These are phyloP conservation scores for Alternaria alternata DNA, from an alignment of 2,329 filamentous ascomycete genomes.

Conservation along the genomic window DNA sequence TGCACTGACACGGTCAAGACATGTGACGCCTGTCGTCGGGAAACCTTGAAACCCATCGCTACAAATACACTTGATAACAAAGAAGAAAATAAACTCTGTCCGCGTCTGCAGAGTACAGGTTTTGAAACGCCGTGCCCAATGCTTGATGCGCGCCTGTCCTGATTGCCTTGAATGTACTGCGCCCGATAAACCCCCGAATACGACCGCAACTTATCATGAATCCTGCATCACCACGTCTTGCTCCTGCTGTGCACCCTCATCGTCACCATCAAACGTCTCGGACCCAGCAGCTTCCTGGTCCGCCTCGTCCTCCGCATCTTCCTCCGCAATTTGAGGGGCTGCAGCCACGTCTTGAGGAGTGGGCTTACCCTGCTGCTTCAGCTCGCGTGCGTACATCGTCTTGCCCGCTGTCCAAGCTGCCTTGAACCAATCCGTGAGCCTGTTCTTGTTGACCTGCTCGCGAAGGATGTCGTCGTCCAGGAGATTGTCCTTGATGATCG, in stretches of 20 bases:
- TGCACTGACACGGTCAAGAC: neutral
- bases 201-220: constrained; percentile 22
- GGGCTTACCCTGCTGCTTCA: constrained; percentile 26
- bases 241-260: constrained; percentile 28
- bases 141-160: constrained; percentile 19
- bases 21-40: constrained; percentile 1
- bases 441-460: constrained; percentile 70
- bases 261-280: constrained; percentile 36
- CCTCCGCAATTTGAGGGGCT: neutral
- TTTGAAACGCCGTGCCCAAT: constrained; percentile 39
- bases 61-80: constrained; percentile 8
- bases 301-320: constrained; percentile 7
- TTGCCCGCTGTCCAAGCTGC: constrained; percentile 52
- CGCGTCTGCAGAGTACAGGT: constrained; percentile 17
- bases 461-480: constrained; percentile 74
- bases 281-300: constrained; percentile 14
- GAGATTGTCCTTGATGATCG: constrained; percentile 74
- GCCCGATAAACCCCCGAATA: constrained; percentile 27
- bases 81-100: constrained; percentile 7
- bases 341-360: neutral
- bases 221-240: constrained; percentile 47
- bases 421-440: constrained; percentile 74
- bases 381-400: constrained; percentile 36
- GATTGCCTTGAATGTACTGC: constrained; percentile 18
- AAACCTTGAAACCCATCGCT: constrained; percentile 1